These are phyloP conservation scores for Candida multigemmis DNA, from an alignment of 805 yeast species.

Conservation along the genomic window DNA sequence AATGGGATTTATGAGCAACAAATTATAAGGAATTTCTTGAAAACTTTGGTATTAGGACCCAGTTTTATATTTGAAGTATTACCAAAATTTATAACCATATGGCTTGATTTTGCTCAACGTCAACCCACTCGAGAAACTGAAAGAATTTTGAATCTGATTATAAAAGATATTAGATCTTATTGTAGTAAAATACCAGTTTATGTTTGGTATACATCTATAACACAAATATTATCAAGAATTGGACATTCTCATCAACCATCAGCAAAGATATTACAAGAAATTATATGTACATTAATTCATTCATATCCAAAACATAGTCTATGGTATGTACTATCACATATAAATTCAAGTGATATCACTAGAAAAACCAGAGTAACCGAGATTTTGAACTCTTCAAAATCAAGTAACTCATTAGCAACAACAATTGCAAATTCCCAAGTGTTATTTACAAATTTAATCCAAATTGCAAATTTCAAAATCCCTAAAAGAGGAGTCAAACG, in stretches of 20 bases:
- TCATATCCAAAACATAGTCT: constrained; percentile 75
- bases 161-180: constrained; percentile 37
- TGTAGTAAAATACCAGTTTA: constrained; percentile 37
- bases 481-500: constrained; percentile 21
- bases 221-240: constrained; percentile 79
- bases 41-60: constrained; percentile 54
- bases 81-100: constrained; percentile 82
- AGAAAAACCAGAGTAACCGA: constrained; percentile 18
- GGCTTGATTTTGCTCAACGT: constrained; percentile 68
- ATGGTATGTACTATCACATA: constrained; percentile 75
- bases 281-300: constrained; percentile 47
- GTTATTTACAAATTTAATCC: constrained; percentile 33
- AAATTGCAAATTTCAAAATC: constrained; percentile 32
- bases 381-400: too few species aligned
- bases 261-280: constrained; percentile 42
- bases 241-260: constrained; percentile 53
- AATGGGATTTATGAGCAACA: constrained; percentile 46
- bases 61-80: constrained; percentile 71
- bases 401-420: too few species aligned
- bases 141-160: constrained; percentile 33
- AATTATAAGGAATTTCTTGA: constrained; percentile 47
- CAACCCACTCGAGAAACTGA: constrained; percentile 19
- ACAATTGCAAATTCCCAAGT: constrained; percentile 17
- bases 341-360: constrained; percentile 40
- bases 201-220: constrained; percentile 74